Conservation (phyloP, 305 asterid genomes). For the Fraxinus xanthoxyloides region DNA sequence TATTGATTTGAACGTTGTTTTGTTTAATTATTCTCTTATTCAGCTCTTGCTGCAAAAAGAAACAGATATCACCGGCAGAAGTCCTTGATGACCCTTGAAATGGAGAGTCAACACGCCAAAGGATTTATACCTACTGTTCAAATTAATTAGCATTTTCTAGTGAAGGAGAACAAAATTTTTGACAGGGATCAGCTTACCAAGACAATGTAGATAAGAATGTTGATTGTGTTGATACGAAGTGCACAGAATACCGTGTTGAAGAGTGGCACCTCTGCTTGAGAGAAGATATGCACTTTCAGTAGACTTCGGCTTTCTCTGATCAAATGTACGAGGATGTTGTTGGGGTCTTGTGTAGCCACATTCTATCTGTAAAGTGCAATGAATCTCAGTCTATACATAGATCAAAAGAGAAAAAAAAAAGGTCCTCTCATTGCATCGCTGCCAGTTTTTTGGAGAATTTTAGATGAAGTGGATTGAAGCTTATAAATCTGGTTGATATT, state of each 20-base stretch:
- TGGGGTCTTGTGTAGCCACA: constrained; percentile 28
- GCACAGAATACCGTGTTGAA: constrained; percentile 4
- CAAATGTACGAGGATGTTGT: constrained; percentile 24
- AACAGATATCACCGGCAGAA: constrained; percentile 84
- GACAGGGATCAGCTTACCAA: constrained; percentile 24
- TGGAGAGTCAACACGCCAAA: constrained; percentile 99
- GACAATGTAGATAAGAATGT: constrained; percentile 28
- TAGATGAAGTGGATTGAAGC: neutral
- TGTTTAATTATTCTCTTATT: neutral
- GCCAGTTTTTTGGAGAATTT: constrained; percentile 31
- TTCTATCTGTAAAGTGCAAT: constrained; percentile 40
- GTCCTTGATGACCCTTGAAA: constrained; percentile 80
- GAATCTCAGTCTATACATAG: constrained; percentile 27
- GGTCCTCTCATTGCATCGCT: constrained; percentile 43
- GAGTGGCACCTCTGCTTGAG: constrained; percentile 1
- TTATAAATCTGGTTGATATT: neutral
- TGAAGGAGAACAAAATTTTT: constrained; percentile 17
- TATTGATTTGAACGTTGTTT: neutral
- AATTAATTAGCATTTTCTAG: constrained; percentile 36
- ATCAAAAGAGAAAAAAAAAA: neutral
- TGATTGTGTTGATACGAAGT: constrained; percentile 16
- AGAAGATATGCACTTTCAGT: neutral
- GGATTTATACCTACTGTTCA: constrained; percentile 73
- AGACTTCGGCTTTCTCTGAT: constrained; percentile 7
- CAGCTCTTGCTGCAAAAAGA: constrained; percentile 91